Conservation (phyloP, 164 flowering plant genomes). For the Piper betle region DNA sequence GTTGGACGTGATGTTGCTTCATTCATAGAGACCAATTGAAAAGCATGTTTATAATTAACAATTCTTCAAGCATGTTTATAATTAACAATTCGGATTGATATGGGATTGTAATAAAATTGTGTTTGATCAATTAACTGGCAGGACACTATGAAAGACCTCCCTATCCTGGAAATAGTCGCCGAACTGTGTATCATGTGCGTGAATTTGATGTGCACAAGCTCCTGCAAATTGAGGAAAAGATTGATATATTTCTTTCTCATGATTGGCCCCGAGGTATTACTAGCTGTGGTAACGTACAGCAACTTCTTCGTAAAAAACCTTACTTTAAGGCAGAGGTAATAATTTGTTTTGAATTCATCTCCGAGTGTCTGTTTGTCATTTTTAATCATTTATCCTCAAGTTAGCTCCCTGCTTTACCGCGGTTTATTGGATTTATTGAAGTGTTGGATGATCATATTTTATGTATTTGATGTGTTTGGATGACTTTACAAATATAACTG, state of each 20-base stretch:
- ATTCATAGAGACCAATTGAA: too few relatives aligned
- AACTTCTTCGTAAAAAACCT: conserved; percentile 57
- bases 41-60: too few relatives aligned
- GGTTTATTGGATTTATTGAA: neutral
- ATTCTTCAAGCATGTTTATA: too few relatives aligned
- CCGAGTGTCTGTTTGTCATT: neutral
- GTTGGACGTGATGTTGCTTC: too few relatives aligned
- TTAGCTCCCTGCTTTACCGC: too few relatives aligned
- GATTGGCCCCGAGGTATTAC: conserved; percentile 98
- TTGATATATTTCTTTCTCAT: conserved; percentile 87
- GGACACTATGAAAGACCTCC: conserved; percentile 93
- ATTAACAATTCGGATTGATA: too few relatives aligned
- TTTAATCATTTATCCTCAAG: neutral
- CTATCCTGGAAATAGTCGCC: conserved; percentile 60
- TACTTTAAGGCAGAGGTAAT: conserved; percentile 72
- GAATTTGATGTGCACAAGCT: conserved; percentile 94
- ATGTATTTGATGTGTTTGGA: too few relatives aligned
- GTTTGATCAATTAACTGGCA: conserved; percentile 27
- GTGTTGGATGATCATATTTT: too few relatives aligned
- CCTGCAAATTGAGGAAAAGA: conserved; percentile 69
- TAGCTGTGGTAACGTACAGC: conserved; percentile 55
- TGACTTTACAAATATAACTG: too few relatives aligned
- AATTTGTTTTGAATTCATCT: neutral
- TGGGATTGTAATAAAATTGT: neutral
- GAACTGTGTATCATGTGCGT: conserved; percentile 89